Evolutionary conservation across 441 rosid genomes (phyloP), one percentile per base, ranked within the genome.

Genomic region (Populus hybrid): DNA sequence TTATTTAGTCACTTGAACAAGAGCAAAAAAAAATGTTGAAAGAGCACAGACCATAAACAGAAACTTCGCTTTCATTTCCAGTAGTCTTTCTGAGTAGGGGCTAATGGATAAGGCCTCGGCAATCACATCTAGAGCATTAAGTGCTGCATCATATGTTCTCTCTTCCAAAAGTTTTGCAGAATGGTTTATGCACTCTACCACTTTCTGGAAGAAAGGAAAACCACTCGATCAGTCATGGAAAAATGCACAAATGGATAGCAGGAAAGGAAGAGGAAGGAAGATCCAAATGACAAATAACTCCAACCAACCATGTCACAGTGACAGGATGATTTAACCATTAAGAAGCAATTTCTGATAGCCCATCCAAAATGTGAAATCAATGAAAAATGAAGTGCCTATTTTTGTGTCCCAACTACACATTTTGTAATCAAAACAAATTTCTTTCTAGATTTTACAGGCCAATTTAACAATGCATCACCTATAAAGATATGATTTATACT

Each of bases 51-150:
- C 99, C 94, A 80, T 73, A 73, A 90, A 82, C 77, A 89, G 83
- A 28, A 90, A 88, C 80, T 91, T 89, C 10, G 91, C 32, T 30
- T 30, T 30, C 32, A 30, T 30, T 30, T 30, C 32, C 32, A 30
- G 32, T 30, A 30, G 32, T 75, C 86, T 90, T 87, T 95, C 99
- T 36, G 98, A 90, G 80, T 82, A 81, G 70, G 86, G 78, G 81
- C 99, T 90, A 78, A 91, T 89, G 65, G 82, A 79, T 77, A 95
- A 78, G 77, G 94, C 90, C 80, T 95, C 93, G 59, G 81, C 89
- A 85, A 94, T 80, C 65, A 84, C 63, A 82, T 87, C 91, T 85
- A 91, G 80, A 70, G 92, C 97, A 83, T 71, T 83, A 78, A 82
- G 84, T 73, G 82, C 88, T 59, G 89, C 89, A 68, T 87, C 86